Evolutionary conservation across 2,329 filamentous ascomycete species (phyloP).

Genomic region (Hypoxylon sp.): DNA sequence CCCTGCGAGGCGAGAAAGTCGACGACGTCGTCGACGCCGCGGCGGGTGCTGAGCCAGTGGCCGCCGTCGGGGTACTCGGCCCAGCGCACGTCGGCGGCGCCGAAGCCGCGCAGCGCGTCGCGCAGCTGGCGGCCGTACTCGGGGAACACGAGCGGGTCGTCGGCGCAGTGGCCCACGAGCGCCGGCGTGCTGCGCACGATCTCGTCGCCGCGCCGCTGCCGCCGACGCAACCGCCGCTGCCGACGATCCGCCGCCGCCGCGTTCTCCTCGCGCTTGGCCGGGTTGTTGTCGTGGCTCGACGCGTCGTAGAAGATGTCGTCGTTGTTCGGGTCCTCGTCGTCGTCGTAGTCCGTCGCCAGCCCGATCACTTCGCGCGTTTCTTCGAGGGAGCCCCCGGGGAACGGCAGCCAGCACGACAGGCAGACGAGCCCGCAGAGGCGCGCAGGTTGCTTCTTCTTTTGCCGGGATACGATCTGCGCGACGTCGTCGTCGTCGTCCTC

Average conservation of each 20-base stretch:
- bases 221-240: no score
- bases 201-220: no score
- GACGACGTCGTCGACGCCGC: slow-evolving; percentile 53
- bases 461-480: no score
- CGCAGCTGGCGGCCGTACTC: slow-evolving; percentile 49
- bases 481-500: slow-evolving; percentile 22
- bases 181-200: slow-evolving; percentile 53
- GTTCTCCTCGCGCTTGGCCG: slow-evolving; percentile 23
- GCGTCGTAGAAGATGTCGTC: no score
- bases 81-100: slow-evolving; percentile 51
- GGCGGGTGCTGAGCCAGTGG: slow-evolving; percentile 55
- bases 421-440: slow-evolving; percentile 30
- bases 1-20: slow-evolving; percentile 45
- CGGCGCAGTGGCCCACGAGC: slow-evolving; percentile 54
- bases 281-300: no score
- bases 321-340: slow-evolving; percentile 4
- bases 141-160: slow-evolving; percentile 53
- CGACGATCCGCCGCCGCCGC: no score
- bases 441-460: no score
- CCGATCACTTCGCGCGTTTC: slow-evolving; percentile 45
- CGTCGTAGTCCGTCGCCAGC: slow-evolving; percentile 20
- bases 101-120: slow-evolving; percentile 48
- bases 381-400: slow-evolving; percentile 38
- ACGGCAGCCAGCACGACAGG: slow-evolving; percentile 36
- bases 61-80: slow-evolving; percentile 53